phyloP scores from a whole-genome alignment of 352 stramenopile species.

The Halophytophthora polymorphica region DNA sequence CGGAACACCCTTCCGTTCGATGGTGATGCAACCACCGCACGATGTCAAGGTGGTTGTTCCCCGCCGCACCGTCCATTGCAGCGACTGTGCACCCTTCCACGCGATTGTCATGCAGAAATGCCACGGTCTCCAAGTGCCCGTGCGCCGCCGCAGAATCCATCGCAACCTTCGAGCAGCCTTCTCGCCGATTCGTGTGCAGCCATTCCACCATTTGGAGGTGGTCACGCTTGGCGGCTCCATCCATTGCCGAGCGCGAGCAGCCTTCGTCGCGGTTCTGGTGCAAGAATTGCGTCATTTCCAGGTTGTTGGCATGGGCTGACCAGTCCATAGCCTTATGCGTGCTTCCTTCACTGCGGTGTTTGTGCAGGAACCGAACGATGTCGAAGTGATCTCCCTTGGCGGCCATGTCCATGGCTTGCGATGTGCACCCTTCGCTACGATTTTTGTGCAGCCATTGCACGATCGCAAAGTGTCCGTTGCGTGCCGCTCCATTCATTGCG shows the following conservation, averaged over 20 bases:
- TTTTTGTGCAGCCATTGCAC: conserved; percentile 27
- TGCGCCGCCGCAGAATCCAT: conserved; percentile 28
- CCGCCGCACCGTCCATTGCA: conserved; percentile 23
- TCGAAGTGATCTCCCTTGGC: conserved; percentile 14
- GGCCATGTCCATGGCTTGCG: conserved; percentile 24
- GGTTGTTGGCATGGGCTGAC: conserved; percentile 18
- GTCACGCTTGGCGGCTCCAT: conserved; percentile 21
- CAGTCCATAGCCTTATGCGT: conserved; percentile 29
- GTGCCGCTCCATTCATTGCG: conserved; percentile 15
- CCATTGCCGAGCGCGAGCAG: conserved; percentile 21
- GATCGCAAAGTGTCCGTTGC: conserved; percentile 22
- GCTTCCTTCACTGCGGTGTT: conserved; percentile 24
- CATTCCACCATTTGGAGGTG: conserved; percentile 24
- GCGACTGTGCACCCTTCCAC: conserved; percentile 21
- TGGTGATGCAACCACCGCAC: conserved; percentile 26
- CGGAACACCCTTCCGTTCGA: conserved; percentile 26
- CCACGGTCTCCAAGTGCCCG: conserved; percentile 24
- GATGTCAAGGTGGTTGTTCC: conserved; percentile 14
- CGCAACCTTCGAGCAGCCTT: conserved; percentile 21
- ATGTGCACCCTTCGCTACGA: conserved; percentile 17
- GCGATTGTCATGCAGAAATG: conserved; percentile 29
- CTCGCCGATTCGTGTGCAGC: conserved; percentile 17
- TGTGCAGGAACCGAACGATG: conserved; percentile 26
- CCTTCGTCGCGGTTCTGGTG: conserved; percentile 24
- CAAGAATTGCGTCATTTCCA: conserved; percentile 23